phyloP scores from a whole-genome alignment of 768 basidiomycete species.

The Suillus cothurnatus region DNA sequence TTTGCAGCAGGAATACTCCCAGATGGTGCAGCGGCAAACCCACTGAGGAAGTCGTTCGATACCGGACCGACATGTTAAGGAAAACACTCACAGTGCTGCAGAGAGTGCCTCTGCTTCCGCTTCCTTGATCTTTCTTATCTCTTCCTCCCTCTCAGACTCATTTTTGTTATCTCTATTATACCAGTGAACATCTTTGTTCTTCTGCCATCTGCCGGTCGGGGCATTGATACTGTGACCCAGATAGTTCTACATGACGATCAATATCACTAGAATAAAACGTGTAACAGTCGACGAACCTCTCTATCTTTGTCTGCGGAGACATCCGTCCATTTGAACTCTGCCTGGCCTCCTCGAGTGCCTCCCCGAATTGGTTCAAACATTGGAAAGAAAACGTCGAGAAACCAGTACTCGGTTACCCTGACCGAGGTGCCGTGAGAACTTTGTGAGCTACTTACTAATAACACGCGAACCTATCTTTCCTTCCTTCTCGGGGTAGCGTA shows the following conservation, averaged over 20 bases:
- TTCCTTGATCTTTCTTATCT: slow-evolving; percentile 83
- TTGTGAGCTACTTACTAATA: neutral
- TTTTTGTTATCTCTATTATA: slow-evolving; percentile 67
- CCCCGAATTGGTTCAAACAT: slow-evolving; percentile 89
- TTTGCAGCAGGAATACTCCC: slow-evolving; percentile 24
- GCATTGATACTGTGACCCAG: slow-evolving; percentile 95
- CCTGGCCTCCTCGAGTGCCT: slow-evolving; percentile 90
- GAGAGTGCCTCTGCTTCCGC: slow-evolving; percentile 87
- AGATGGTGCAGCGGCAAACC: slow-evolving; percentile 63
- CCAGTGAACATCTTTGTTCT: slow-evolving; percentile 97
- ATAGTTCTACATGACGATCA: slow-evolving; percentile 65
- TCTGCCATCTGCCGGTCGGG: slow-evolving; percentile 95
- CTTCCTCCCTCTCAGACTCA: slow-evolving; percentile 60
- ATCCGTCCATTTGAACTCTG: slow-evolving; percentile 90
- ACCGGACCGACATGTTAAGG: neutral
- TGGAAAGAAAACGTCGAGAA: neutral
- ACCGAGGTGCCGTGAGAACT: slow-evolving; percentile 1
- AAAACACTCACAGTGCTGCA: slow-evolving; percentile 66
- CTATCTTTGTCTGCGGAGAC: slow-evolving; percentile 92
- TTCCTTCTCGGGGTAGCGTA: neutral
- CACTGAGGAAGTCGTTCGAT: slow-evolving; percentile 42
- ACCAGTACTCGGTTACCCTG: neutral
- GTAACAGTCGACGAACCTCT: slow-evolving; percentile 54
- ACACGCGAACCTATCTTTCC: neutral
- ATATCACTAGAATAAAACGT: neutral